A percentile compares a stretch with the other conserved stretches of the same genome.
These are phyloP conservation scores for Dillenia suffruticosa DNA, from an alignment of 164 flowering plant genomes.

Conservation along the genomic window DNA sequence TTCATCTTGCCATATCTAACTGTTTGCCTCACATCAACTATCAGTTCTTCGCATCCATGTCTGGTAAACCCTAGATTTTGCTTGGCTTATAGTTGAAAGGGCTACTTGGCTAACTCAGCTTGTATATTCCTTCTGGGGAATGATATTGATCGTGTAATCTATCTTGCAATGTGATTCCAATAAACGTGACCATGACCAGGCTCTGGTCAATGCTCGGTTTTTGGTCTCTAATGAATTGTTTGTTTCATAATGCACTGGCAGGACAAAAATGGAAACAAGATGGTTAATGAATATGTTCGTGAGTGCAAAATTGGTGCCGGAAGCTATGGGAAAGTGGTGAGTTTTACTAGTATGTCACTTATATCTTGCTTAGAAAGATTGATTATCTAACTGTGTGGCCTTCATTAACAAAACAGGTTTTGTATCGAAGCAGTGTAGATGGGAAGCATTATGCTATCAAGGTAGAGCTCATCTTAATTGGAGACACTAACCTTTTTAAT, in stretches of 20 bases:
- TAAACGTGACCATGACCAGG: too few relatives aligned
- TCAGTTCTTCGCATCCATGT: too few relatives aligned
- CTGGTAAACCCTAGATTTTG: too few relatives aligned
- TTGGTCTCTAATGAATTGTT: neutral
- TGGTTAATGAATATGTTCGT: constrained; percentile 85
- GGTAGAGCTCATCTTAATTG: constrained; percentile 30
- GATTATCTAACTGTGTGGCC: neutral
- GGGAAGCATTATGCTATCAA: constrained; percentile 88
- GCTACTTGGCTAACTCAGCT: too few relatives aligned
- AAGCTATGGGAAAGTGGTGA: constrained; percentile 98
- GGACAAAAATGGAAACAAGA: constrained; percentile 93
- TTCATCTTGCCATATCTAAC: too few relatives aligned
- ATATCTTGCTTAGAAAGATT: neutral
- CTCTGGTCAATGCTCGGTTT: neutral
- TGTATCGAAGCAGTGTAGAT: constrained; percentile 62
- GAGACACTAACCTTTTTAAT: too few relatives aligned
- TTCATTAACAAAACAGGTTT: constrained; percentile 48
- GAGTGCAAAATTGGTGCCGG: constrained; percentile 84
- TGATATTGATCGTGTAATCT: too few relatives aligned
- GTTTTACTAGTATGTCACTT: neutral
- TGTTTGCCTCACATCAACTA: too few relatives aligned
- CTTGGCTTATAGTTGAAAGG: too few relatives aligned
- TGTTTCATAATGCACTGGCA: constrained; percentile 12
- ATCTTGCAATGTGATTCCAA: too few relatives aligned
- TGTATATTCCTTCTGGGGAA: too few relatives aligned